A percentile compares a stretch with the other conserved stretches of the same genome.
Evolutionary conservation across 2,329 filamentous ascomycete genomes (phyloP).

Genomic region (Monosporascus sp.): DNA sequence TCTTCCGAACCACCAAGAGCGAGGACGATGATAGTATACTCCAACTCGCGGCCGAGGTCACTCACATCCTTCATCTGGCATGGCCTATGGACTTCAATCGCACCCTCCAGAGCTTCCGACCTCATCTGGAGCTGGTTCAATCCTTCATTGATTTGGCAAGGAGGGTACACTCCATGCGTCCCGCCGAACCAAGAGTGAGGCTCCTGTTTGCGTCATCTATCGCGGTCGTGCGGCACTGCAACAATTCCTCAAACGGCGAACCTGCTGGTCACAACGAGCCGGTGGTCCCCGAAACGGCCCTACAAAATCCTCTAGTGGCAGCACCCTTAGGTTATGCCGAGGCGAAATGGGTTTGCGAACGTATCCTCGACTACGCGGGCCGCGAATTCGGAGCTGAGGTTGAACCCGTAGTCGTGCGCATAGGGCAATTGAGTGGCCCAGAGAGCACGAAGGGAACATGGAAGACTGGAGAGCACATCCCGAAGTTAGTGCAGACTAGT

Average conservation of each 20-base stretch:
- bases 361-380: conserved; percentile 35
- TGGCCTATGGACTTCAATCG: conserved; percentile 16
- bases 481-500: conserved; percentile 35
- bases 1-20: neutral
- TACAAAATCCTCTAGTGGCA: conserved; percentile 27
- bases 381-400: conserved; percentile 26
- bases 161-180: neutral
- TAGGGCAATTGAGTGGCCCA: conserved; percentile 40
- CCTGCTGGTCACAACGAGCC: neutral
- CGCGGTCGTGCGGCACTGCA: conserved; percentile 19
- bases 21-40: neutral
- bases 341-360: conserved; percentile 40
- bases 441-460: conserved; percentile 32
- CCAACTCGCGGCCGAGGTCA: conserved; percentile 1
- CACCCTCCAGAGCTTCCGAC: conserved; percentile 7
- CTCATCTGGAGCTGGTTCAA: conserved; percentile 5
- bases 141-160: conserved; percentile 1
- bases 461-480: conserved; percentile 40
- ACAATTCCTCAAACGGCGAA: neutral
- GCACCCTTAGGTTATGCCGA: conserved; percentile 37
- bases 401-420: conserved; percentile 31
- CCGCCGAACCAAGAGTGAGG: conserved; percentile 5
- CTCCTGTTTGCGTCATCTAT: conserved; percentile 27
- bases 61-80: conserved; percentile 15
- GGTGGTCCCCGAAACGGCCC: conserved; percentile 29